Base-by-base conservation (phyloP, 768 basidiomycete genomes). In the Coprinopsis strossmayeri region DNA sequence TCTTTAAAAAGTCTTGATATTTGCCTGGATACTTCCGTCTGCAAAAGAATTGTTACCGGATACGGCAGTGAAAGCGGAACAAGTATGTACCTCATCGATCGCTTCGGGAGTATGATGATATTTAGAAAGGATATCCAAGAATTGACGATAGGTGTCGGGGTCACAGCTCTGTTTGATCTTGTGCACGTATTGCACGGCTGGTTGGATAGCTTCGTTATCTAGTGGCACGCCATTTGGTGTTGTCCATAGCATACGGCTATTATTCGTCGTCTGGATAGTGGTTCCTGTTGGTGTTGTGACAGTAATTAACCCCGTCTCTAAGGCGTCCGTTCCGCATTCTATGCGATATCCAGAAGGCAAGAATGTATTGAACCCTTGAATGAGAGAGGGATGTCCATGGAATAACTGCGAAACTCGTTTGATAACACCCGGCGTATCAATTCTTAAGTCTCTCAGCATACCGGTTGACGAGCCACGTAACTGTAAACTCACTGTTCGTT, bases 291-390 rank as follows among this genome's bases (percentile, higher is more conserved):
- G 87, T 0, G 87, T 88, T 0, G 84, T 88, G 27, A 90, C 87
- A 1, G 83, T 88, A 59, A 90, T 87, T 55, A 75, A 72, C 27
- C 78, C 75, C 27, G 75, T 67, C 49, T 84, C 78, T n/a, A 76
- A 70, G n/a, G 76, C 66, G 57, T 87, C 82, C 26, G 69, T 69
- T 12, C 76, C 76, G 56, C 82, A 85, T 55, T 95, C 91, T 63
- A 99, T 97, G 41, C 89, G 84, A 61, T 97, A 99, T 13, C 95
- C 95, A 18, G 80, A 76, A 2, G 95, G 95, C 10, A 99, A 77
- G 68, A 98, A 99, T 0, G 93, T 96, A 68, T 97, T 98, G 77
- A 99, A 99, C 9, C 94, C 94, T 65, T 95, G 91, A 39, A 99
- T 97, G 52, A 99, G 85, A 3, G 72, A 62, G 0, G 91, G 90